Evolutionary conservation across 75 land plant species (phyloP).

Genomic region (Chamaecyparis obtusa): DNA sequence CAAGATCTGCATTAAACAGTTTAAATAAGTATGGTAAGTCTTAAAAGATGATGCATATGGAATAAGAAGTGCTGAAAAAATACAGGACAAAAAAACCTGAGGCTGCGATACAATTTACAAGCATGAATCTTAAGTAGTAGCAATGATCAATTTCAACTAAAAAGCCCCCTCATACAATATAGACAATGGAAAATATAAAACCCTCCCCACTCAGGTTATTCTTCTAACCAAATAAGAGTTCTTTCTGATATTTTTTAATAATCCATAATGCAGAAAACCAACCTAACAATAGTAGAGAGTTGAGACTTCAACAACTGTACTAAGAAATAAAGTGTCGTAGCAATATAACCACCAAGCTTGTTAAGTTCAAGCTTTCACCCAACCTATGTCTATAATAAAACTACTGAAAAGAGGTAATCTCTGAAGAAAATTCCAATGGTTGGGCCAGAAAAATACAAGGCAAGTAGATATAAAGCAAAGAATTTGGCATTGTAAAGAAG

Average conservation of each 20-base stretch:
- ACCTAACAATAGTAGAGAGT: neutral
- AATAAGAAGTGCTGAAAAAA: neutral
- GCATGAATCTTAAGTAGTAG: neutral
- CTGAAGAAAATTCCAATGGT: neutral
- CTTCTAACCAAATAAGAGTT: neutral
- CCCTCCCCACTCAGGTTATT: neutral
- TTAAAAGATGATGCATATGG: neutral
- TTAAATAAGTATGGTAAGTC: neutral
- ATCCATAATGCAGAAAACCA: neutral
- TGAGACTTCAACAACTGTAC: neutral
- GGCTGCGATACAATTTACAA: neutral
- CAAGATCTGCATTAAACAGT: slow-evolving; percentile 40
- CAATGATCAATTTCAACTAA: neutral
- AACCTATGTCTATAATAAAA: neutral
- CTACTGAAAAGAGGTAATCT: neutral
- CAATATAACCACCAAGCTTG: neutral
- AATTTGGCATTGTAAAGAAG: neutral
- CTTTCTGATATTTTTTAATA: neutral
- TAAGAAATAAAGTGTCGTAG: neutral
- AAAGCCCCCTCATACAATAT: neutral
- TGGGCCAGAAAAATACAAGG: neutral
- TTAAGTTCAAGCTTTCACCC: neutral
- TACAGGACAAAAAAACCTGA: neutral
- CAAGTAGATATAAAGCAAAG: neutral
- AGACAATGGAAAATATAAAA: neutral